Conservation (phyloP, 1,284 basidiomycete genomes). For the Ustilago trichophora region DNA sequence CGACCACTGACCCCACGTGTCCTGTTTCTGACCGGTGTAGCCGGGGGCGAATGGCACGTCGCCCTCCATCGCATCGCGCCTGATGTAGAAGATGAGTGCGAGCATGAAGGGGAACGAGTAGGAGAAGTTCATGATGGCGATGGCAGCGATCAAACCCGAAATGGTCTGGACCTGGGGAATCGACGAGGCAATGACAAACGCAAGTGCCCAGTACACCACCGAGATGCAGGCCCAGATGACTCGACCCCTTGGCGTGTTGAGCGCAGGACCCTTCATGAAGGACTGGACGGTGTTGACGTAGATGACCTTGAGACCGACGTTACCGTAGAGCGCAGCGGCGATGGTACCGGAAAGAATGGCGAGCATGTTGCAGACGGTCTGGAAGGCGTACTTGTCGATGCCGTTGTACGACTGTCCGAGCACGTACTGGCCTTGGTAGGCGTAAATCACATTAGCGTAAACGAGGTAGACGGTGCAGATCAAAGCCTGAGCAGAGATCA, state of each 20-base stretch:
- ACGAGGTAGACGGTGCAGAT: conserved; percentile 72
- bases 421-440: conserved; percentile 73
- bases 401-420: conserved; percentile 74
- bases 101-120: conserved; percentile 82
- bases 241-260: conserved; percentile 70
- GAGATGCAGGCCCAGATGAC: conserved; percentile 71
- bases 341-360: conserved; percentile 59
- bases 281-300: conserved; percentile 75
- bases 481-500: conserved; percentile 72
- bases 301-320: conserved; percentile 68
- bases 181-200: conserved; percentile 74
- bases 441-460: conserved; percentile 48
- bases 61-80: conserved; percentile 44
- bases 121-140: conserved; percentile 88
- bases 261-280: conserved; percentile 71
- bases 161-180: conserved; percentile 74
- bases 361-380: conserved; percentile 61
- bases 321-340: conserved; percentile 61
- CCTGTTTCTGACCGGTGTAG: conserved; percentile 6
- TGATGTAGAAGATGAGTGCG: conserved; percentile 47
- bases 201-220: conserved; percentile 66
- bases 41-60: conserved; percentile 32
- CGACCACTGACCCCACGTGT: conserved; percentile 37
- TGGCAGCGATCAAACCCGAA: conserved; percentile 78
- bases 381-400: conserved; percentile 48